These are phyloP conservation scores for Quercus cerris DNA, from an alignment of 306 rosid species.

Conservation along the genomic window DNA sequence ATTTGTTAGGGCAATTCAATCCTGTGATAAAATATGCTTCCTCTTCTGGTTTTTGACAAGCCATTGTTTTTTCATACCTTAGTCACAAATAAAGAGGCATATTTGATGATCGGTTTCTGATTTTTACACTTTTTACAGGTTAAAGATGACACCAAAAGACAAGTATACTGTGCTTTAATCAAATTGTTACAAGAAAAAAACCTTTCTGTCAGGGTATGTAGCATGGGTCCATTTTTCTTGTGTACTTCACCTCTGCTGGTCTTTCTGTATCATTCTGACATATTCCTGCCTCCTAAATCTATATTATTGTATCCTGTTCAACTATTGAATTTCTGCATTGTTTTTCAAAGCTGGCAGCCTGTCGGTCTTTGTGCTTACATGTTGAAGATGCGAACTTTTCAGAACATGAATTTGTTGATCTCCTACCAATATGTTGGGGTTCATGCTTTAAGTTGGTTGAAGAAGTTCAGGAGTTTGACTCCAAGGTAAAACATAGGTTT, in stretches of 20 bases:
- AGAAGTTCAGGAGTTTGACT: slow-evolving; percentile 93
- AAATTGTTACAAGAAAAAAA: slow-evolving; percentile 79
- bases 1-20: background rate
- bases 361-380: slow-evolving; percentile 85
- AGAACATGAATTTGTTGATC: slow-evolving; percentile 75
- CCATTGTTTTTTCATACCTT: slow-evolving; percentile 11
- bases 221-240: slow-evolving; percentile 12
- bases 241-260: slow-evolving; percentile 4
- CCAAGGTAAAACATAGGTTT: slow-evolving; percentile 62
- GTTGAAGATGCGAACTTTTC: slow-evolving; percentile 94
- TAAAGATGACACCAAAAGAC: slow-evolving; percentile 87
- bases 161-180: slow-evolving; percentile 89
- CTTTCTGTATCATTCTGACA: slow-evolving; percentile 17
- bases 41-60: background rate
- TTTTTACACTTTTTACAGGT: slow-evolving; percentile 47
- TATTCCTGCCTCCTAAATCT: slow-evolving; percentile 12
- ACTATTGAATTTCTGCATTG: slow-evolving; percentile 27
- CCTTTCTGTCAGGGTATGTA: slow-evolving; percentile 79
- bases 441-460: slow-evolving; percentile 83
- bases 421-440: slow-evolving; percentile 89
- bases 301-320: background rate
- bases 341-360: slow-evolving; percentile 81
- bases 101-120: background rate
- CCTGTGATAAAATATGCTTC: background rate
- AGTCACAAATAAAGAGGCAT: background rate